A percentile compares a stretch with the other conserved stretches of the same genome.
phyloP scores from a whole-genome alignment of 75 land plant species.

The Selaginella moellendorffii region DNA sequence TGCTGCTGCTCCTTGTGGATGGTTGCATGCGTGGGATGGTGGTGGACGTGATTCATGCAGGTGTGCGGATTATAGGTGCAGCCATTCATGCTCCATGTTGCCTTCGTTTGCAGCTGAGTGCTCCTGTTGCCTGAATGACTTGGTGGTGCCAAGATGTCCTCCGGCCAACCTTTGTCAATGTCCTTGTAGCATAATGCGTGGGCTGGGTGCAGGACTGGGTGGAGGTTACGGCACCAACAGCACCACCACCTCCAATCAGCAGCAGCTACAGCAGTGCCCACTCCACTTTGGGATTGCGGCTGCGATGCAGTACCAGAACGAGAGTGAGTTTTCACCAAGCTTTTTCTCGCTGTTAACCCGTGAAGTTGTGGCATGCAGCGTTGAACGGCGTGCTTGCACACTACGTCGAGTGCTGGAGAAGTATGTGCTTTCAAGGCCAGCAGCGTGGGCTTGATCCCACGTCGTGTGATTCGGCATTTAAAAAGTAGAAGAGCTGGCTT shows the following conservation, averaged over 20 bases:
- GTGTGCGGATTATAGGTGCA: conserved; percentile 15
- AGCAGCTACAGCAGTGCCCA: too few relatives aligned
- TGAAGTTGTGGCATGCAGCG: conserved; percentile 28
- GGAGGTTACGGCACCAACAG: conserved; percentile 6
- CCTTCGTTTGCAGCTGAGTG: background rate
- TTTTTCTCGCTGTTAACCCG: background rate
- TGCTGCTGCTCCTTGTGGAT: conserved; percentile 56
- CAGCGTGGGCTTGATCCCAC: background rate
- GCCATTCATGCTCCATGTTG: background rate
- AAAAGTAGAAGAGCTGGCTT: too few relatives aligned
- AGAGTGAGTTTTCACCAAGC: conserved; percentile 3
- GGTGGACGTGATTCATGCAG: too few relatives aligned
- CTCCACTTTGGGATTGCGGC: conserved; percentile 32
- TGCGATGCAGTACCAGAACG: conserved; percentile 44
- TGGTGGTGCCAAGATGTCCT: background rate
- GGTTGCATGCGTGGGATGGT: too few relatives aligned
- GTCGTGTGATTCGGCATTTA: background rate
- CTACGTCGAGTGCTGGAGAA: conserved; percentile 71
- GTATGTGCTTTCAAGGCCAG: background rate
- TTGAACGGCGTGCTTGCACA: conserved; percentile 58
- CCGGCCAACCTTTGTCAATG: conserved; percentile 1
- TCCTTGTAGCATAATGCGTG: conserved; percentile 21
- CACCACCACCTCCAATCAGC: too few relatives aligned
- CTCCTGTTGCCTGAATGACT: background rate
- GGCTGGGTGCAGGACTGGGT: background rate